These are phyloP conservation scores for Effrenium voratum DNA, from an alignment of 73 alveolate genomes.

Conservation along the genomic window DNA sequence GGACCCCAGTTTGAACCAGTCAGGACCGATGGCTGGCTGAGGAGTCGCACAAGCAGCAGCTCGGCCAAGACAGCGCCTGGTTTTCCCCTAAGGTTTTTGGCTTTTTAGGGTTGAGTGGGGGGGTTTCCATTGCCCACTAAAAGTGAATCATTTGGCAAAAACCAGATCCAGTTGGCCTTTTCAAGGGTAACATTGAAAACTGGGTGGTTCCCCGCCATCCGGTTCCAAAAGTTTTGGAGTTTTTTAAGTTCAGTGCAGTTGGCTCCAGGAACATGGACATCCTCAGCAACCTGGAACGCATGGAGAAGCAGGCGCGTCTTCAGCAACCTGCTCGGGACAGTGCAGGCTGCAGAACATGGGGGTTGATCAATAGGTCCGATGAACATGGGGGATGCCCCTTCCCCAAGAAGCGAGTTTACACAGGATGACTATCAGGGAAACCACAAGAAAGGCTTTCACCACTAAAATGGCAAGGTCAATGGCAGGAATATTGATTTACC, in stretches of 20 bases:
- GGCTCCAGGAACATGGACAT: constrained; percentile 66
- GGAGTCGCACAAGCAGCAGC: constrained; percentile 83
- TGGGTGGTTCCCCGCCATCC: background rate
- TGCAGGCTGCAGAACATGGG: too few species aligned
- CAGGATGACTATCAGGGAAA: background rate
- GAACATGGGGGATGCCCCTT: too few species aligned
- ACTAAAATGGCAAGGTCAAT: too few species aligned
- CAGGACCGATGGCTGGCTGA: constrained; percentile 70
- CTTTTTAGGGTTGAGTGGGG: background rate
- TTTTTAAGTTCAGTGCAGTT: background rate
- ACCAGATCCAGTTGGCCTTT: background rate
- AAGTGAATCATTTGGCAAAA: background rate
- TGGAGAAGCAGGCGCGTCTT: constrained; percentile 63
- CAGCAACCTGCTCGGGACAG: background rate
- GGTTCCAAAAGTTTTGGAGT: background rate
- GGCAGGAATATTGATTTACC: too few species aligned
- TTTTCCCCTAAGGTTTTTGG: background rate
- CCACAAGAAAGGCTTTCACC: too few species aligned
- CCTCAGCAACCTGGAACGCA: constrained; percentile 71
- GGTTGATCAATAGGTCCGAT: too few species aligned
- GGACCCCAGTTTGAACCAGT: background rate
- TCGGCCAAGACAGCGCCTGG: background rate
- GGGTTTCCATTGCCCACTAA: background rate
- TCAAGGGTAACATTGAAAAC: background rate
- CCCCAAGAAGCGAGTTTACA: too few species aligned